Evolutionary conservation across 306 rosid genomes (phyloP).

Genomic region (Sicyos baderoa): DNA sequence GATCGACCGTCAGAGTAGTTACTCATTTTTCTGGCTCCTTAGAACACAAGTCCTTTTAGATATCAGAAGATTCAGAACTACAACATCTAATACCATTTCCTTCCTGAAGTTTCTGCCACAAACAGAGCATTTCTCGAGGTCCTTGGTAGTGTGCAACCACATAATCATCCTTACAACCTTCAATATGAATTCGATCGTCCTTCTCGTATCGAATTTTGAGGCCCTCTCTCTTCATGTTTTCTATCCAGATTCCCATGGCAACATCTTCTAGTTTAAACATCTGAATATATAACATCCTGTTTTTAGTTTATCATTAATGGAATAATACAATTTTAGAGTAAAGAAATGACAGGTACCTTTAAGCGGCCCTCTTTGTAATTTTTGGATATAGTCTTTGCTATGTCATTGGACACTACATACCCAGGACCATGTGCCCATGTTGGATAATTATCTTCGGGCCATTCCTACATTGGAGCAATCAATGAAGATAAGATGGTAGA

Average conservation of each 20-base stretch:
- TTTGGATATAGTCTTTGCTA: slow-evolving; percentile 57
- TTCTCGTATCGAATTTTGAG: slow-evolving; percentile 56
- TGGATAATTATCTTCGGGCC: slow-evolving; percentile 75
- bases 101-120: slow-evolving; percentile 87
- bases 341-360: slow-evolving; percentile 36
- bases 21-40: too few species aligned
- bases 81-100: slow-evolving; percentile 64
- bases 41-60: not conserved
- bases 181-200: slow-evolving; percentile 50
- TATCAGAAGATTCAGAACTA: slow-evolving; percentile 32
- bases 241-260: slow-evolving; percentile 98
- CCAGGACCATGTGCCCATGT: slow-evolving; percentile 99
- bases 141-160: slow-evolving; percentile 98
- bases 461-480: slow-evolving; percentile 53
- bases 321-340: not conserved
- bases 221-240: slow-evolving; percentile 66
- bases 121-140: slow-evolving; percentile 90
- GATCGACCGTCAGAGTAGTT: not conserved
- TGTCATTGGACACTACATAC: slow-evolving; percentile 74
- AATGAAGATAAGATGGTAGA: slow-evolving; percentile 20
- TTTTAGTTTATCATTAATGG: slow-evolving; percentile 8
- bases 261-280: slow-evolving; percentile 99
- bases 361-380: slow-evolving; percentile 54
- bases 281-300: slow-evolving; percentile 32
- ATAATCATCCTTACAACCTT: slow-evolving; percentile 80